These are phyloP conservation scores for Pecoramyces ruminantium DNA, from an alignment of 192 early-diverging fungal species.

Conservation along the genomic window DNA sequence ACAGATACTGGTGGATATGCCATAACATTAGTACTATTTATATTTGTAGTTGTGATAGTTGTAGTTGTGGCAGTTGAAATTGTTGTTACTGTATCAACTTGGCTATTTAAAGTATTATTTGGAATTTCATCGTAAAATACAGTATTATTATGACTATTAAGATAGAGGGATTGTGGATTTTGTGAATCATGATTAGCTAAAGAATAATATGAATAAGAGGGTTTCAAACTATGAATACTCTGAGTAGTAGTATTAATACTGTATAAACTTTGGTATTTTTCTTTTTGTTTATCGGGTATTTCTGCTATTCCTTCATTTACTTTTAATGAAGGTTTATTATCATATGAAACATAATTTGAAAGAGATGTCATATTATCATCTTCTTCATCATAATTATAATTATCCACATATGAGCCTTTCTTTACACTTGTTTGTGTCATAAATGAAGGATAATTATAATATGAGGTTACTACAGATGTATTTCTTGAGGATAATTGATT, in stretches of 20 bases:
- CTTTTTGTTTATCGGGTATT: background rate
- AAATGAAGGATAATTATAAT: background rate
- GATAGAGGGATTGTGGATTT: background rate
- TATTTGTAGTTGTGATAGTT: background rate
- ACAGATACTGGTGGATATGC: background rate
- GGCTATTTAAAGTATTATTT: background rate
- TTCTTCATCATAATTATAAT: background rate
- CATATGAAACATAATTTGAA: background rate
- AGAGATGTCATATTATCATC: background rate
- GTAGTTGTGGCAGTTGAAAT: background rate
- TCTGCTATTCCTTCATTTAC: background rate
- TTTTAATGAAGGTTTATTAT: background rate
- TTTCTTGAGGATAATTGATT: background rate
- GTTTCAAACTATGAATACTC: background rate
- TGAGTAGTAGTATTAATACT: background rate
- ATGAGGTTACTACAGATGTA: background rate
- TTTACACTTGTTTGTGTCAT: background rate
- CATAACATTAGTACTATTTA: background rate
- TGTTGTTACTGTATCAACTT: background rate
- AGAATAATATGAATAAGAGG: background rate
- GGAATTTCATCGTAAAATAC: background rate
- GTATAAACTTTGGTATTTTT: background rate
- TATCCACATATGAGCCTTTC: background rate
- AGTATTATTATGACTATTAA: background rate
- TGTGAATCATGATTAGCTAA: background rate